Conservation (phyloP, 2,329 filamentous ascomycete species). For the Colletotrichum tamarilloi region DNA sequence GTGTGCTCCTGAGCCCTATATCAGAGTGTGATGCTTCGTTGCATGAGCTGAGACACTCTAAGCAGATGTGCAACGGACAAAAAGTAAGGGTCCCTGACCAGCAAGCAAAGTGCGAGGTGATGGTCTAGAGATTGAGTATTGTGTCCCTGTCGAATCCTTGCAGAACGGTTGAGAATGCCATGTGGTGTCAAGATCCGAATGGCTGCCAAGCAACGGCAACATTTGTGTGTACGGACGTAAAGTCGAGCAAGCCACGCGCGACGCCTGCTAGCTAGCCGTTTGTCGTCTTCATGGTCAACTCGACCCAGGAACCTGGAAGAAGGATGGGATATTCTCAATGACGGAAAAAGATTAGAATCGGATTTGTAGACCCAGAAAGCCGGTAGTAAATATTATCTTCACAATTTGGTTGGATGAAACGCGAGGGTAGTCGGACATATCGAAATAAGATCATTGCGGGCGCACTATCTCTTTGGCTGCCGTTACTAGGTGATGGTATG, state of each 20-base stretch:
- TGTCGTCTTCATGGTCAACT: not conserved
- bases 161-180: conserved; percentile 28
- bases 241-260: conserved; percentile 2
- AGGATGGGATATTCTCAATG: not conserved
- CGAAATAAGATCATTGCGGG: not conserved
- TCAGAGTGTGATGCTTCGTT: not conserved
- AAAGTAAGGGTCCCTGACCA: not conserved
- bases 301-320: not conserved
- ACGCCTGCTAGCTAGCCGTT: not conserved
- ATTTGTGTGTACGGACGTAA: conserved; percentile 30
- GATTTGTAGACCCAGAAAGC: not conserved
- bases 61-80: not conserved
- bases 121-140: not conserved
- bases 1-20: not conserved
- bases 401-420: not conserved
- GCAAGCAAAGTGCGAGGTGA: not conserved
- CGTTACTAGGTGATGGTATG: not conserved
- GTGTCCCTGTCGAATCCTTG: not conserved
- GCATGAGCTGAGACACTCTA: no score
- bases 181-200: conserved; percentile 19
- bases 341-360: not conserved
- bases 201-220: conserved; percentile 13
- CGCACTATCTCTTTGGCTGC: not conserved
- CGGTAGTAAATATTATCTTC: not conserved
- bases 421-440: not conserved